Percentiles rank a stretch among this genome's conserved stretches.
These are phyloP conservation scores for Alternaria longipes DNA, from an alignment of 2,329 filamentous ascomycete genomes.

Conservation along the genomic window DNA sequence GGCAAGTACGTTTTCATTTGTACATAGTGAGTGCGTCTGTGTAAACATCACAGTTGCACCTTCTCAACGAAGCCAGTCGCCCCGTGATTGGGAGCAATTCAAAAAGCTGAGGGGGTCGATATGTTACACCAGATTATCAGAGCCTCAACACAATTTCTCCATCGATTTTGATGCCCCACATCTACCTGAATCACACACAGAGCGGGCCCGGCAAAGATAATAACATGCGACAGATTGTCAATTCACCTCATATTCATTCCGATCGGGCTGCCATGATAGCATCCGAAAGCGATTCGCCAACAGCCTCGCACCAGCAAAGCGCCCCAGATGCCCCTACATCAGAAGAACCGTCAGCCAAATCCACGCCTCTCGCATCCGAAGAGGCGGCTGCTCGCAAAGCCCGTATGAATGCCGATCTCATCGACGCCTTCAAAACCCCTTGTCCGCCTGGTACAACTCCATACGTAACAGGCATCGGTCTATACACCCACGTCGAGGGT, in stretches of 20 bases:
- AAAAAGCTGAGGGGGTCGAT: neutral
- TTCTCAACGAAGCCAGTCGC: neutral
- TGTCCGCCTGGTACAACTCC: constrained; percentile 6
- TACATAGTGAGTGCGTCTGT: neutral
- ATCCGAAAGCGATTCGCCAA: neutral
- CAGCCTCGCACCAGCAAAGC: neutral
- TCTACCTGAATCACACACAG: neutral
- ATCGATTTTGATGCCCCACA: neutral
- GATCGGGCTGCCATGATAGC: neutral
- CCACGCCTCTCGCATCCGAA: constrained; percentile 19
- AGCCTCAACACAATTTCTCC: neutral
- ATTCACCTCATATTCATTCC: neutral
- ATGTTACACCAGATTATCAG: neutral
- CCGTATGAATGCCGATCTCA: constrained; percentile 36
- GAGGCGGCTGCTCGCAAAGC: constrained; percentile 17
- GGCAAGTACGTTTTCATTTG: neutral
- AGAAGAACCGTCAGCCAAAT: neutral
- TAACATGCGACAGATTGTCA: constrained; percentile 1
- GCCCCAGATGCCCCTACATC: neutral
- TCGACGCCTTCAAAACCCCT: constrained; percentile 17
- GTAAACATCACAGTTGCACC: neutral
- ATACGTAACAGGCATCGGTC: constrained; percentile 33
- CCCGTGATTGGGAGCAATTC: neutral
- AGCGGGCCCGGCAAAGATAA: neutral
- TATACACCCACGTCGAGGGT: constrained; percentile 38